Evolutionary conservation across 2,329 filamentous ascomycete genomes (phyloP), one percentile per base, ranked within the genome.

Genomic region (Neopestalotiopsis sp.): DNA sequence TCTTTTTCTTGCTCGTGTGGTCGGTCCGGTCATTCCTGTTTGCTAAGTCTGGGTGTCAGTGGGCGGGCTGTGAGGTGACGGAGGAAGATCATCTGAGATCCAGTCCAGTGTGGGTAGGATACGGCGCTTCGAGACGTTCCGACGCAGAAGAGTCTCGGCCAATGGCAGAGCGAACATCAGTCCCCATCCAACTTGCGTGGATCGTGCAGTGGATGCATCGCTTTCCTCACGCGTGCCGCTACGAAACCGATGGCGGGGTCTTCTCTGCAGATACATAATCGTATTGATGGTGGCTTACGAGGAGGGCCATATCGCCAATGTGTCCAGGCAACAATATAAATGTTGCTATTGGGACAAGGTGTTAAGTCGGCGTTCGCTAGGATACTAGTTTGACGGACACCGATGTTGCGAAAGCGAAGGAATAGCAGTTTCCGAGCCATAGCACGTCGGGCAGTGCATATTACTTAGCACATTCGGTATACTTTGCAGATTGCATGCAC

Each of bases 41-140:
- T 24, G n/a, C 6, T 28, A 60, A 28, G 24, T 28, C 24, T 24
- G 20, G 24, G 32, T 40, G 32, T 62, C 17, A 56, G 17, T 34
- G 20, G 38, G 49, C 28, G 34, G 34, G 34, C 34, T 38, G 34
- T 60, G 62, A 61, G 59, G 65, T 52, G 65, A 67, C 42, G 17
- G 24, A 38, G 34, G 34, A 7, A 40, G 59, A 62, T 34, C 59
- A 62, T 62, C 59, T 66, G 42, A 56, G 65, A 59, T 56, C 24
- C 24, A 28, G 24, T 28, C 24, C 64, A 38, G 49, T 30, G 20
- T 67, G 67, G 45, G 72, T 69, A 71, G 72, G 71, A 71, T 75
- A 73, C 60, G 65, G 73, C 73, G 73, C 73, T 75, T 75, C 70
- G 67, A 70, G 62, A 69, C 66, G 70, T 60, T 60, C 65, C 32